Conservation (phyloP, 1,139 yeast genomes). For the Kurtzmaniella natalensis region DNA sequence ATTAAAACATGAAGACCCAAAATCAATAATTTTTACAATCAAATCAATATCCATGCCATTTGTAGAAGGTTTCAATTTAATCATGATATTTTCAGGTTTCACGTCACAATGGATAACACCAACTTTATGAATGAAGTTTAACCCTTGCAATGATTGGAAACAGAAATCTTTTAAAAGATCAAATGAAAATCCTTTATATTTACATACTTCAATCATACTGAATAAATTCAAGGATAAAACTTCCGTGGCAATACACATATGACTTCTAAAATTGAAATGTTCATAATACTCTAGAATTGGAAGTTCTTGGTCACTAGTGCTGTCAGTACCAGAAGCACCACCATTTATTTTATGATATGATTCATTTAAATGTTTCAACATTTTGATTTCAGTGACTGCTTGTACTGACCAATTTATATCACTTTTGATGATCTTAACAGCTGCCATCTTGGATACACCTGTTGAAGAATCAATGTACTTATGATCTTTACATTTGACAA, state of each 20-base stretch:
- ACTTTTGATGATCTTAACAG: slow-evolving; percentile 74
- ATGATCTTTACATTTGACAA: slow-evolving; percentile 66
- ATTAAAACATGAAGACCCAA: slow-evolving; percentile 55
- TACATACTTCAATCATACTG: slow-evolving; percentile 57
- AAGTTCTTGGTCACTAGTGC: neutral
- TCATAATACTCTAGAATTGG: slow-evolving; percentile 53
- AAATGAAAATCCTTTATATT: slow-evolving; percentile 60
- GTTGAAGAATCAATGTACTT: slow-evolving; percentile 33
- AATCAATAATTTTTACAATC: slow-evolving; percentile 55
- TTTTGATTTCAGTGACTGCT: slow-evolving; percentile 73
- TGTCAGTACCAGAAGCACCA: slow-evolving; percentile 6
- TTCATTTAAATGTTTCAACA: slow-evolving; percentile 46
- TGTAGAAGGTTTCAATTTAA: slow-evolving; percentile 19
- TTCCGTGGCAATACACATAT: slow-evolving; percentile 79
- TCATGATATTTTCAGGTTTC: slow-evolving; percentile 67
- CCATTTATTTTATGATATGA: neutral
- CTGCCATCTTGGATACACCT: slow-evolving; percentile 38
- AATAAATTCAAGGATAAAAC: slow-evolving; percentile 63
- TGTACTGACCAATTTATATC: slow-evolving; percentile 73
- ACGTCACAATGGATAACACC: slow-evolving; percentile 76
- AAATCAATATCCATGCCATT: slow-evolving; percentile 12
- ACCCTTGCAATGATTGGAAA: slow-evolving; percentile 53
- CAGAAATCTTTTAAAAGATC: slow-evolving; percentile 47
- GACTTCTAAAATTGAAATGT: slow-evolving; percentile 78
- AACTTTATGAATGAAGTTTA: slow-evolving; percentile 53